Conservation (phyloP, 2,329 filamentous ascomycete genomes). For the Aureobasidium melanogenum region DNA sequence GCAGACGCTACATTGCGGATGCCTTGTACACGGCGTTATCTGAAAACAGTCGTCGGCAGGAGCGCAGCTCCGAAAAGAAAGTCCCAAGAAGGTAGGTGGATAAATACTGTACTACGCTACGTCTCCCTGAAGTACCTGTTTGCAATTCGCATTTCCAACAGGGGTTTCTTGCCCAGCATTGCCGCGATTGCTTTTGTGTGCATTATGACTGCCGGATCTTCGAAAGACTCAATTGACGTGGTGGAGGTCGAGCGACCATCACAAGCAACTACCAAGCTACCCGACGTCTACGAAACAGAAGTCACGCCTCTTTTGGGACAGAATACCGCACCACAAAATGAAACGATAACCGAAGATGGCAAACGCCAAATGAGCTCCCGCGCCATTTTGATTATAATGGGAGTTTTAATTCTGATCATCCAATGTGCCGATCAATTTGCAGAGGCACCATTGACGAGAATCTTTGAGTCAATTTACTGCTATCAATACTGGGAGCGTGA, state of each 20-base stretch:
- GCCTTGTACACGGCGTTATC: slow-evolving; percentile 5
- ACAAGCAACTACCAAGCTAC: background rate
- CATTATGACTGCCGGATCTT: background rate
- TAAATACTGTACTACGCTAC: background rate
- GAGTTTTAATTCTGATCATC: slow-evolving; percentile 35
- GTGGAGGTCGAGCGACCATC: background rate
- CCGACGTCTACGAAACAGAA: background rate
- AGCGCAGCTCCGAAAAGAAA: background rate
- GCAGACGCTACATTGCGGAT: background rate
- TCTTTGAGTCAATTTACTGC: slow-evolving; percentile 49
- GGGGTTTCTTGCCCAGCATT: background rate
- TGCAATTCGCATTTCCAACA: background rate
- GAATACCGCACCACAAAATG: background rate
- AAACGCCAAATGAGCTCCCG: background rate
- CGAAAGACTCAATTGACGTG: background rate
- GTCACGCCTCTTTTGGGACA: background rate
- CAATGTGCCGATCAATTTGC: slow-evolving; percentile 33
- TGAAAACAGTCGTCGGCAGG: background rate
- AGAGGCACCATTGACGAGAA: slow-evolving; percentile 38
- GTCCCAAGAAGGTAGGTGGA: background rate
- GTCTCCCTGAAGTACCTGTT: background rate
- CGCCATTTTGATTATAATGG: slow-evolving; percentile 19
- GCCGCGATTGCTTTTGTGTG: background rate
- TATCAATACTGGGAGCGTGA: slow-evolving; percentile 38
- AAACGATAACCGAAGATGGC: background rate